Conservation (phyloP, 257 asterid genomes). For the Capsicum chinense region DNA sequence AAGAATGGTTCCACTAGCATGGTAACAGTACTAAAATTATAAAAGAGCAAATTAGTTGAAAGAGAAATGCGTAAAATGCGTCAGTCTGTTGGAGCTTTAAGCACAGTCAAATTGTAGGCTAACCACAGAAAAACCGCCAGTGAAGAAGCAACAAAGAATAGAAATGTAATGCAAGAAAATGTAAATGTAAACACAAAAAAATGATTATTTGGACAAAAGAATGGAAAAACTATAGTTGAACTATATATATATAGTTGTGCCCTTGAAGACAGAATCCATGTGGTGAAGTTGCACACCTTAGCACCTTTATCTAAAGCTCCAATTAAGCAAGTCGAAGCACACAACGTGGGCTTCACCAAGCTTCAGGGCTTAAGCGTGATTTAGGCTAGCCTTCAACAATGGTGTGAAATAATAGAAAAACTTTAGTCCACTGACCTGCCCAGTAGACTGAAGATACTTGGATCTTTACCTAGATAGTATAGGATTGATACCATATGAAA, state of each 20-base stretch:
- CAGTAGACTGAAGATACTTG: conserved; percentile 16
- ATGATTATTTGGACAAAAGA: conserved; percentile 11
- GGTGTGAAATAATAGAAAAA: background rate
- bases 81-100: background rate
- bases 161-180: conserved; percentile 13
- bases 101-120: background rate
- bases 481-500: background rate
- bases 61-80: background rate
- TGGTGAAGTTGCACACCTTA: conserved; percentile 11
- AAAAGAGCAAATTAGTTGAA: background rate
- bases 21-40: background rate
- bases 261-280: background rate
- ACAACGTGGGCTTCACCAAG: background rate
- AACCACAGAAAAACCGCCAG: background rate
- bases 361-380: background rate
- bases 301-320: background rate
- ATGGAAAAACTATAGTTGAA: background rate
- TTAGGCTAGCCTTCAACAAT: background rate
- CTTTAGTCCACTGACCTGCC: background rate
- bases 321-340: background rate
- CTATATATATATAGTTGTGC: background rate
- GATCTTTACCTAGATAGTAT: background rate
- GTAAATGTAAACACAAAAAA: background rate
- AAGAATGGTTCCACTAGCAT: too few species aligned
- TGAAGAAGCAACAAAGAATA: background rate